A percentile compares a stretch with the other conserved stretches of the same genome.
phyloP scores from a whole-genome alignment of 768 basidiomycete species.

The Saitozyma podzolica region DNA sequence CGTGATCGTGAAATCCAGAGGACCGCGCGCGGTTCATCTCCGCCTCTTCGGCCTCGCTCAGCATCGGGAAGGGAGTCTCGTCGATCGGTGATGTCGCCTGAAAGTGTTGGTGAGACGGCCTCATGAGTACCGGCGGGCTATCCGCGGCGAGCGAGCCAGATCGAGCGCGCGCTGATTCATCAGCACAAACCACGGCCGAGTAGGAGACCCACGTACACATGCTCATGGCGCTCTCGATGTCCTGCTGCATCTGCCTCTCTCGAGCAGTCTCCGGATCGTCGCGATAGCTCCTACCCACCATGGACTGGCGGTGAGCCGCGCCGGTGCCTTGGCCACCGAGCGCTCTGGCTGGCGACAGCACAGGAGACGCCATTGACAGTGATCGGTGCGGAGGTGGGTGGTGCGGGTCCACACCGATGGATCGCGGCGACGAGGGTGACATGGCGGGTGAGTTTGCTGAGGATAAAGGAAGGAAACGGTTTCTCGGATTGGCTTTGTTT shows the following conservation, averaged over 20 bases:
- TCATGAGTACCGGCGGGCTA: constrained; percentile 21
- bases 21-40: constrained; percentile 46
- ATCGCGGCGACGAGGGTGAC: constrained; percentile 42
- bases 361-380: constrained; percentile 26
- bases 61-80: constrained; percentile 44
- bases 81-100: constrained; percentile 43
- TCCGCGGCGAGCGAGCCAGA: constrained; percentile 40
- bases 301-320: constrained; percentile 2
- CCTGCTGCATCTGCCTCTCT: constrained; percentile 89
- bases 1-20: constrained; percentile 29
- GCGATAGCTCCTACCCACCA: constrained; percentile 23
- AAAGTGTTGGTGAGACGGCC: constrained; percentile 38
- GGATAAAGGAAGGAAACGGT: background rate
- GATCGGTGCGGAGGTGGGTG: constrained; percentile 18
- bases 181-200: background rate
- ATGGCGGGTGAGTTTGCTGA: background rate
- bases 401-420: constrained; percentile 42
- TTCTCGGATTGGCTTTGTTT: background rate
- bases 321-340: background rate
- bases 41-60: constrained; percentile 48
- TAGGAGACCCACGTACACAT: constrained; percentile 39
- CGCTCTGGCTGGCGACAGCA: constrained; percentile 17
- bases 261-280: constrained; percentile 68
- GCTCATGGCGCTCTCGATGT: constrained; percentile 76
- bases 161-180: constrained; percentile 45